Conservation (phyloP, 2,329 filamentous ascomycete species). For the Fusarium pilosicola region DNA sequence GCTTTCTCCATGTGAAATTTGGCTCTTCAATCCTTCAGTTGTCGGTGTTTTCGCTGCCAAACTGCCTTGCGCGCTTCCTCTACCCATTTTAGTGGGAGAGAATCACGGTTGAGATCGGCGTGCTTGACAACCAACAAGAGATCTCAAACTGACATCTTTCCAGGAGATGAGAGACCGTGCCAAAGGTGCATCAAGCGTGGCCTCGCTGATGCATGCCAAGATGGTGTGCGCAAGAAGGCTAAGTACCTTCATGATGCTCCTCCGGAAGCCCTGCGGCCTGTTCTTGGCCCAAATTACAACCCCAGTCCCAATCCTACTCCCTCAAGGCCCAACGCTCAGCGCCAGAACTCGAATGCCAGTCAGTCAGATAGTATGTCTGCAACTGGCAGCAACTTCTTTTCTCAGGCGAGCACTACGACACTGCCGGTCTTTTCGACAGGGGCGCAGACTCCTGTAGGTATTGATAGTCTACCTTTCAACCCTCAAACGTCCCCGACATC, state of each 20-base stretch:
- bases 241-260: conserved; percentile 98
- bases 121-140: conserved; percentile 4
- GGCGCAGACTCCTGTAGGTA: conserved; percentile 56
- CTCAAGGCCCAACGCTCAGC: conserved; percentile 57
- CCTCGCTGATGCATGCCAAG: conserved; percentile 89
- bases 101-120: neutral
- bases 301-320: conserved; percentile 61
- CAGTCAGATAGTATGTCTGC: conserved; percentile 59
- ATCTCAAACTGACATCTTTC: conserved; percentile 34
- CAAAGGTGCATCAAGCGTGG: conserved; percentile 93
- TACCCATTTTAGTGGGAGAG: neutral
- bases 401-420: conserved; percentile 56
- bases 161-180: conserved; percentile 95
- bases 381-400: conserved; percentile 58
- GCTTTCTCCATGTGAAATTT: conserved; percentile 26
- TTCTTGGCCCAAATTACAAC: conserved; percentile 77
- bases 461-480: conserved; percentile 66
- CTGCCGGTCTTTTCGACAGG: conserved; percentile 63
- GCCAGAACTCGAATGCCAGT: conserved; percentile 60
- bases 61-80: neutral
- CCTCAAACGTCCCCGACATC: conserved; percentile 78
- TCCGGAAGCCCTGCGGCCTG: conserved; percentile 87
- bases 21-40: conserved; percentile 4
- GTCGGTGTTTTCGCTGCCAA: neutral
- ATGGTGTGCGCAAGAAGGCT: conserved; percentile 97